phyloP scores from a whole-genome alignment of 352 stramenopile genomes.

The Blastocystis sp. region DNA sequence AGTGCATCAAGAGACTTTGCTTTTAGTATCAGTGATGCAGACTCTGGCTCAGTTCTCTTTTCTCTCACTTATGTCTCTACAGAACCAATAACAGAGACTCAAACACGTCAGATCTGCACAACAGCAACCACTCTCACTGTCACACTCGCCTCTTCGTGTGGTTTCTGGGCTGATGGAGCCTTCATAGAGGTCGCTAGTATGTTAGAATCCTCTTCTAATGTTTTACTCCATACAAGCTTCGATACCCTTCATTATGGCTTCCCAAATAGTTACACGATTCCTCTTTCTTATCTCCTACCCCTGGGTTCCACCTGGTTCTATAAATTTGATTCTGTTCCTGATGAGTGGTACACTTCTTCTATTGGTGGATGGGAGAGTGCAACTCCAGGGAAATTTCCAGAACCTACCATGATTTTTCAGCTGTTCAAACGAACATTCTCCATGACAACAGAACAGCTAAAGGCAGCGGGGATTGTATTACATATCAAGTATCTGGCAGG shows the following conservation, averaged over 20 bases:
- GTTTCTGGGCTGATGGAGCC: background rate
- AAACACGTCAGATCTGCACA: background rate
- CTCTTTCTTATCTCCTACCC: background rate
- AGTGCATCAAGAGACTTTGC: background rate
- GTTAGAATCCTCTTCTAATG: background rate
- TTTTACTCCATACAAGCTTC: background rate
- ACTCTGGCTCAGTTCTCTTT: too few species aligned
- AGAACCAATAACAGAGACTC: too few species aligned
- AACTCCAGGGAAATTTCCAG: background rate
- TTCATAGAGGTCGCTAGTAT: background rate
- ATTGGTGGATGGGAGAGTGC: background rate
- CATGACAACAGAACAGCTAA: background rate
- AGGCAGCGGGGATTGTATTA: background rate
- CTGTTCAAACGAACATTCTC: background rate
- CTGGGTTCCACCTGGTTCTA: background rate
- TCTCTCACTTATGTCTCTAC: too few species aligned
- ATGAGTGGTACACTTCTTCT: background rate
- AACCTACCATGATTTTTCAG: background rate
- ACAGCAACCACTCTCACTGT: background rate
- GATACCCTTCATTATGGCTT: background rate
- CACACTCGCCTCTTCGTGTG: background rate
- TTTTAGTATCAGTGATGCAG: too few species aligned
- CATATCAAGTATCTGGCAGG: background rate
- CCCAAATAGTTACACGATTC: background rate
- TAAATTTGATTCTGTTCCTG: background rate